Conservation (phyloP, 306 rosid species). For the Corylus avellana region DNA sequence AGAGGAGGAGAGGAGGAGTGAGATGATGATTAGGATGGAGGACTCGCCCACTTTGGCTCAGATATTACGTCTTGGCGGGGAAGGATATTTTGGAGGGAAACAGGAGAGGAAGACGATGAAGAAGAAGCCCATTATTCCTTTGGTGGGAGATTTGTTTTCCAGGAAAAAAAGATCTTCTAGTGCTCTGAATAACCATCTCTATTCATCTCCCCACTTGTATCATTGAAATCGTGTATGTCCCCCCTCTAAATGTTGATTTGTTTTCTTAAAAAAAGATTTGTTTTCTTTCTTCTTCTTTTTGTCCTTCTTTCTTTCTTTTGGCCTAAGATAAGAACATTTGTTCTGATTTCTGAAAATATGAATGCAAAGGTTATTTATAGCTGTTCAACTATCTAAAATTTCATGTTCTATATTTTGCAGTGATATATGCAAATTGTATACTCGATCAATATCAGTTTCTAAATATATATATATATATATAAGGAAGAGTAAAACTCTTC, state of each 20-base stretch:
- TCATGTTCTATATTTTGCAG: too few relatives aligned
- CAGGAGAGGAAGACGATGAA: slow-evolving; percentile 32
- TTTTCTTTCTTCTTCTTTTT: background rate
- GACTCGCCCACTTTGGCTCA: slow-evolving; percentile 48
- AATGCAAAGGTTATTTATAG: background rate
- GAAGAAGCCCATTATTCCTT: slow-evolving; percentile 87
- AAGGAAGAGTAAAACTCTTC: too few relatives aligned
- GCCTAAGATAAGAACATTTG: background rate
- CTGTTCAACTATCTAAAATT: too few relatives aligned
- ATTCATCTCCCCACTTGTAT: slow-evolving; percentile 45
- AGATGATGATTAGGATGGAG: slow-evolving; percentile 26
- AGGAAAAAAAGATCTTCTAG: slow-evolving; percentile 46
- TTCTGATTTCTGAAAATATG: background rate
- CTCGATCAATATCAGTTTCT: too few relatives aligned
- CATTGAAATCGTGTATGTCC: background rate
- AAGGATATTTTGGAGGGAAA: slow-evolving; percentile 31
- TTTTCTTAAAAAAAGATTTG: background rate
- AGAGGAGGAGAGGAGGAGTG: slow-evolving; percentile 33
- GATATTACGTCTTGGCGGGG: slow-evolving; percentile 53
- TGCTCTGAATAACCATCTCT: slow-evolving; percentile 35
- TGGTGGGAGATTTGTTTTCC: slow-evolving; percentile 57
- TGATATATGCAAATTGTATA: too few relatives aligned
- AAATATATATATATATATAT: too few relatives aligned
- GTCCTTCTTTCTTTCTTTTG: background rate
- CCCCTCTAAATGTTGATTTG: too few relatives aligned